Evolutionary conservation across 441 rosid genomes (phyloP).

Genomic region (Corymbia calophylla): DNA sequence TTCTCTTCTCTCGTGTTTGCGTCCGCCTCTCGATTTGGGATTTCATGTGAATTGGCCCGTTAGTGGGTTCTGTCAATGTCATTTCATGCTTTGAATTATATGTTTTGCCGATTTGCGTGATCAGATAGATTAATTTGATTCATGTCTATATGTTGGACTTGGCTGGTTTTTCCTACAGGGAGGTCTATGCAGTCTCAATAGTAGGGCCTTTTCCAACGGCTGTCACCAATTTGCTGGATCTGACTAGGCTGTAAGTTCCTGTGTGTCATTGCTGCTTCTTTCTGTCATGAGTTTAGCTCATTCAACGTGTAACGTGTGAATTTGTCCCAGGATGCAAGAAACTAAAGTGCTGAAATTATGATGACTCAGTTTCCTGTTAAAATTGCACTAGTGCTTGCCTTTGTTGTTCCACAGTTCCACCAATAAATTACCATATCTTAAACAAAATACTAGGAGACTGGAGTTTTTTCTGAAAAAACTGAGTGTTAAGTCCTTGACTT

Average conservation of each 20-base stretch:
- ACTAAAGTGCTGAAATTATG: neutral
- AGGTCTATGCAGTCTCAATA: conserved; percentile 72
- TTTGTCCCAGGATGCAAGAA: neutral
- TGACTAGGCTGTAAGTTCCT: conserved; percentile 56
- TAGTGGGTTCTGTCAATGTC: neutral
- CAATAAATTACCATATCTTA: neutral
- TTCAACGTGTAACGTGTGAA: neutral
- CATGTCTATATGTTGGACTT: neutral
- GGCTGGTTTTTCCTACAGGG: conserved; percentile 33
- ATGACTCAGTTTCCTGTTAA: neutral
- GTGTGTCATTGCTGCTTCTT: neutral
- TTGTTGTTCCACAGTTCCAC: neutral
- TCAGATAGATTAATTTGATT: neutral
- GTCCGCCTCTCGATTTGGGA: neutral
- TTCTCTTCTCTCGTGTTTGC: neutral
- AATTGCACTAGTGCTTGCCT: neutral
- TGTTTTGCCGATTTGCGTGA: neutral
- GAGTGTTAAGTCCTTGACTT: neutral
- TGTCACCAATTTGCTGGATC: conserved; percentile 68
- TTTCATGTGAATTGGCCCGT: neutral
- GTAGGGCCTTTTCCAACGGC: conserved; percentile 80
- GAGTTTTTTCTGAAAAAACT: neutral
- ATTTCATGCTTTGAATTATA: neutral
- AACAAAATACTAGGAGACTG: neutral
- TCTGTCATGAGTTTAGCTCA: neutral